A percentile compares a stretch with the other conserved stretches of the same genome.
phyloP scores from a whole-genome alignment of 208 protist species.

The Leishmania martiniquensis region DNA sequence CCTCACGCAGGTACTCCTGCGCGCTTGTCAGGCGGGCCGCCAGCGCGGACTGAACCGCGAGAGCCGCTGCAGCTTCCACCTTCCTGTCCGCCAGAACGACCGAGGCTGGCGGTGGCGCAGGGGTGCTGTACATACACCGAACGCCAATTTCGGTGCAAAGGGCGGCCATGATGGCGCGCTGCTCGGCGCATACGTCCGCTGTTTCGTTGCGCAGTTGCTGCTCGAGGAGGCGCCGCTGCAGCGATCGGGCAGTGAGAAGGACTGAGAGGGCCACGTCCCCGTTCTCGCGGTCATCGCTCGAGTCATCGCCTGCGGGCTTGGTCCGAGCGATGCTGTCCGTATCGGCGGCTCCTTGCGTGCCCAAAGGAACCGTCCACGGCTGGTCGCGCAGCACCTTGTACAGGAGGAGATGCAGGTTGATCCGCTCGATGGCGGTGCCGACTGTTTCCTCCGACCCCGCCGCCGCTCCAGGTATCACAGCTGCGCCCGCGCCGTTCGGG shows the following conservation, averaged over 20 bases:
- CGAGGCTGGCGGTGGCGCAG: constrained; percentile 14
- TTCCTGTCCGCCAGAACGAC: constrained; percentile 28
- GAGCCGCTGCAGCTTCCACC: constrained; percentile 28
- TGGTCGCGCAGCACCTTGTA: constrained; percentile 77
- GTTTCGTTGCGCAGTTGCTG: constrained; percentile 77
- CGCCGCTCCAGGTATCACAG: not conserved
- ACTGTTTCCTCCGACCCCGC: constrained; percentile 36
- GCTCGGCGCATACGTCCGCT: constrained; percentile 79
- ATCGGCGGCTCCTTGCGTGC: not conserved
- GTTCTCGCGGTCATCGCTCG: constrained; percentile 7
- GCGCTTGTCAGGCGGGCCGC: constrained; percentile 52
- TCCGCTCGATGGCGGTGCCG: constrained; percentile 61
- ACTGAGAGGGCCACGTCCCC: constrained; percentile 50
- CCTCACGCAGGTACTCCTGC: constrained; percentile 81
- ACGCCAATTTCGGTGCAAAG: constrained; percentile 86
- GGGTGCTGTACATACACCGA: constrained; percentile 35
- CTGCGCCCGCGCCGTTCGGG: not conserved
- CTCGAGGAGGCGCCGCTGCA: constrained; percentile 76
- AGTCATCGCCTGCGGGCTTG: no score
- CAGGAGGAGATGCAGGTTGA: constrained; percentile 88
- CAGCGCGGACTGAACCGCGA: constrained; percentile 15
- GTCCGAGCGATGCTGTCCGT: no score
- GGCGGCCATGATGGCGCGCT: constrained; percentile 67
- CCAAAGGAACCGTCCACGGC: constrained; percentile 24
- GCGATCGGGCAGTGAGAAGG: constrained; percentile 67